phyloP scores from a whole-genome alignment of 1,139 yeast genomes.

The Suhomyces bribrorum region DNA sequence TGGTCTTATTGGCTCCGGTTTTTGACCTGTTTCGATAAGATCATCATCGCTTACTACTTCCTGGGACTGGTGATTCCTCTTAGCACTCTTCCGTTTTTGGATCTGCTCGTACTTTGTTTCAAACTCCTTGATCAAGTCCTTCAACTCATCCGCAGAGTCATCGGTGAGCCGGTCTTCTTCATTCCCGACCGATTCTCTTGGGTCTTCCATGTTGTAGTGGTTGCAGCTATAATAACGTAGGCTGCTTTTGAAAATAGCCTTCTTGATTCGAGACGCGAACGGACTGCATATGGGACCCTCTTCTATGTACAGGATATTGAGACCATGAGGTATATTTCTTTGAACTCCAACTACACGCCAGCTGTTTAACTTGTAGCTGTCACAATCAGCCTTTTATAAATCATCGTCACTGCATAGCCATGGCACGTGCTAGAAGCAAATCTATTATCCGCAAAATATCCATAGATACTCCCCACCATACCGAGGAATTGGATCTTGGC shows the following conservation, averaged over 20 bases:
- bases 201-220: conserved; percentile 21
- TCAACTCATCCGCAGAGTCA: conserved; percentile 26
- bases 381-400: too few species aligned
- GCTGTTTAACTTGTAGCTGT: too few species aligned
- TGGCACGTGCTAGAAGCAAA: conserved; percentile 43
- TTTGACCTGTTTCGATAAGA: too few species aligned
- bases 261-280: not conserved
- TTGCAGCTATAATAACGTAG: too few species aligned
- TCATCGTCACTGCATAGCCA: conserved; percentile 2
- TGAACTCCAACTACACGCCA: not conserved
- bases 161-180: conserved; percentile 23
- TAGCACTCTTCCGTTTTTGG: conserved; percentile 15
- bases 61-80: conserved; percentile 3
- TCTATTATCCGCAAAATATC: conserved; percentile 53
- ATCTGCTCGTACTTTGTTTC: conserved; percentile 21
- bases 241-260: too few species aligned
- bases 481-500: conserved; percentile 17
- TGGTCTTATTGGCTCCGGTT: not conserved
- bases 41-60: conserved; percentile 1
- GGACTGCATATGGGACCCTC: not conserved
- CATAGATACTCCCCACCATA: conserved; percentile 35
- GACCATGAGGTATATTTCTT: not conserved
- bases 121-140: conserved; percentile 26
- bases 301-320: not conserved
- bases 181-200: conserved; percentile 17